A percentile compares a stretch with the other conserved stretches of the same genome.
Conservation (phyloP, 2,329 filamentous ascomycete genomes). For the Chaetomiaceae sp. region DNA sequence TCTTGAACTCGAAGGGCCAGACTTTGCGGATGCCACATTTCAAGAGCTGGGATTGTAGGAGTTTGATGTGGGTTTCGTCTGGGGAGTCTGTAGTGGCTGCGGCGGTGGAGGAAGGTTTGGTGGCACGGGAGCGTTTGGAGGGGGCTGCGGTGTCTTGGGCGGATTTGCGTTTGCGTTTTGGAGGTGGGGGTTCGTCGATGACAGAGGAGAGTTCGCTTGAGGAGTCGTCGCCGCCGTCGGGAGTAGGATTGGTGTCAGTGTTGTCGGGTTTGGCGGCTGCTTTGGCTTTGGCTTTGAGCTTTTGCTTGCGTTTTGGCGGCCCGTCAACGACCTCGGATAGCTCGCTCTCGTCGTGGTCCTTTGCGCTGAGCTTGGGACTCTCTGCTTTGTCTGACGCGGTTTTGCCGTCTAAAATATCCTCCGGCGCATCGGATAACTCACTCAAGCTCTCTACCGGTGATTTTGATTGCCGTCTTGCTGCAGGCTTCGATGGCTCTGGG, state of each 20-base stretch:
- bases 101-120: slow-evolving; percentile 35
- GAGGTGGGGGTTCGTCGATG: slow-evolving; percentile 25
- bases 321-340: slow-evolving; percentile 24
- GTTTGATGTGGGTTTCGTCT: slow-evolving; percentile 78
- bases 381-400: background rate
- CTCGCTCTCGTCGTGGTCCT: slow-evolving; percentile 18
- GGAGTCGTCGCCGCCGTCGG: slow-evolving; percentile 16
- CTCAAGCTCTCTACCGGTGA: slow-evolving; percentile 31
- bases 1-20: slow-evolving; percentile 80
- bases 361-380: background rate
- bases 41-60: slow-evolving; percentile 75
- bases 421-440: slow-evolving; percentile 6
- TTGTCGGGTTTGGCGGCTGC: slow-evolving; percentile 18
- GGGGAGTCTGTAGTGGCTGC: slow-evolving; percentile 43
- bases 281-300: slow-evolving; percentile 11
- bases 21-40: slow-evolving; percentile 93
- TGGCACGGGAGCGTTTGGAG: slow-evolving; percentile 28
- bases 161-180: slow-evolving; percentile 48
- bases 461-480: background rate
- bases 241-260: slow-evolving; percentile 18
- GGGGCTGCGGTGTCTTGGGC: slow-evolving; percentile 38
- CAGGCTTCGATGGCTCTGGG: background rate
- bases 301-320: slow-evolving; percentile 20
- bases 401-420: background rate
- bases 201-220: slow-evolving; percentile 25